phyloP scores from a whole-genome alignment of 208 protist species.

The Acanthamoeba rhysodes region DNA sequence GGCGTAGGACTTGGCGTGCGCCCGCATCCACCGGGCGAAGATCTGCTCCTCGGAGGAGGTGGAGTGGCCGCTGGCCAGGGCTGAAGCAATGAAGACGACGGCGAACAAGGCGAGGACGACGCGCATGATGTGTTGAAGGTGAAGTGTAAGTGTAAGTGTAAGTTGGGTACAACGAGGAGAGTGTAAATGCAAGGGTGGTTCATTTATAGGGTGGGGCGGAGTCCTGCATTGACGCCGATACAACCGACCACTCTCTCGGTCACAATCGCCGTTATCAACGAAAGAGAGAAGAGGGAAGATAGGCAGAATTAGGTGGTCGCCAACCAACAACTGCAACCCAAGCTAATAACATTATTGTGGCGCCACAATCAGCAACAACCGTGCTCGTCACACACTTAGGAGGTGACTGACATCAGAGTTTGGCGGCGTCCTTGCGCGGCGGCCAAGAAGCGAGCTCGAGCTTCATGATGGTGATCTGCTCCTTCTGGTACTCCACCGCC shows the following conservation, averaged over 20 bases:
- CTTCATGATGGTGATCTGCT: constrained; percentile 14
- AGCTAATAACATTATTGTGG: no score
- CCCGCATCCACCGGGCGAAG: constrained; percentile 3
- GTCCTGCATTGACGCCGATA: no score
- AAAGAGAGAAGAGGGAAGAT: no score
- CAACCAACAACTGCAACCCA: no score
- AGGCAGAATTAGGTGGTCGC: no score
- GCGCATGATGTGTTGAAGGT: background rate
- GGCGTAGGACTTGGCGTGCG: constrained; percentile 10
- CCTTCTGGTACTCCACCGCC: constrained; percentile 5
- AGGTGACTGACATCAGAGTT: background rate
- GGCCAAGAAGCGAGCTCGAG: constrained; percentile 39
- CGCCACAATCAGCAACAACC: no score
- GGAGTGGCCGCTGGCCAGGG: background rate
- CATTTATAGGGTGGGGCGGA: background rate
- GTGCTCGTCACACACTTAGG: no score
- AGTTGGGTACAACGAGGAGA: background rate
- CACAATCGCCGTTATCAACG: no score
- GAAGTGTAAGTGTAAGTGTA: no score
- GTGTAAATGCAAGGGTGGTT: background rate
- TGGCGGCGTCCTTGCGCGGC: background rate
- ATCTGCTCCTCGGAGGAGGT: background rate
- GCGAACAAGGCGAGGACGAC: background rate
- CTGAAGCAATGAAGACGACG: background rate
- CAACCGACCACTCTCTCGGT: no score